Conservation (phyloP, 2,329 filamentous ascomycete genomes). For the Pseudogymnoascus sp. region DNA sequence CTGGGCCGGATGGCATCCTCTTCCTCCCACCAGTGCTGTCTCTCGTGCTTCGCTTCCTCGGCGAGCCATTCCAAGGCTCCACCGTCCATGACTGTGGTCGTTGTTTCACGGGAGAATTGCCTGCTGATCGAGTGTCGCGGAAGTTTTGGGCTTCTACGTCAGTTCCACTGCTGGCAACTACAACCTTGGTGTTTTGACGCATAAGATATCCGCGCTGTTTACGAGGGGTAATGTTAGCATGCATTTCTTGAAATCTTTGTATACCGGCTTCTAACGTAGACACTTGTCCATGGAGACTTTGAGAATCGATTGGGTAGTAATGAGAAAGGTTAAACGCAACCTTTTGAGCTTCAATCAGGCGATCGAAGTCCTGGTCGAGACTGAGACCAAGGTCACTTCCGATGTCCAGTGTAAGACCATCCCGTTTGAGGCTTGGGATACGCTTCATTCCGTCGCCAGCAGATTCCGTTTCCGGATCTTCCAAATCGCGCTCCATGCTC, state of each 20-base stretch:
- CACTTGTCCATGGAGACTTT: conserved; percentile 38
- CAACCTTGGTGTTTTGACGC: conserved; percentile 96
- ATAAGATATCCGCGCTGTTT: conserved; percentile 96
- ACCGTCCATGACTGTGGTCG: conserved; percentile 92
- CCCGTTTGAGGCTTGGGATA: conserved; percentile 68
- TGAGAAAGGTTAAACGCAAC: conserved; percentile 49
- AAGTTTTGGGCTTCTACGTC: conserved; percentile 54
- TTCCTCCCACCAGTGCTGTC: conserved; percentile 43
- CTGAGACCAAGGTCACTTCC: conserved; percentile 59
- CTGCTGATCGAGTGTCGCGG: conserved; percentile 49
- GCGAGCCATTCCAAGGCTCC: conserved; percentile 88
- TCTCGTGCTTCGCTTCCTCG: conserved; percentile 59
- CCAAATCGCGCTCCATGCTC: conserved; percentile 32
- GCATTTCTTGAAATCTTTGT: conserved; percentile 11
- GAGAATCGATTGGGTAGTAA: conserved; percentile 20
- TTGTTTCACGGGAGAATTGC: conserved; percentile 65
- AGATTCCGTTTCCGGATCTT: conserved; percentile 22
- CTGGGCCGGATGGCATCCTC: conserved; percentile 43
- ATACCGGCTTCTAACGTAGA: conserved; percentile 24
- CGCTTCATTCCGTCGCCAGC: conserved; percentile 38
- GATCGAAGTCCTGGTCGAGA: conserved; percentile 85
- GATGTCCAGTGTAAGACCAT: conserved; percentile 74
- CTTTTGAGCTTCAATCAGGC: conserved; percentile 95
- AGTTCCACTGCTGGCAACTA: conserved; percentile 68
- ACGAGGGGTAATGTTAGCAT: conserved; percentile 56